Conservation (phyloP, 176 grass and related monocot genomes). For the Raddia distichophylla region DNA sequence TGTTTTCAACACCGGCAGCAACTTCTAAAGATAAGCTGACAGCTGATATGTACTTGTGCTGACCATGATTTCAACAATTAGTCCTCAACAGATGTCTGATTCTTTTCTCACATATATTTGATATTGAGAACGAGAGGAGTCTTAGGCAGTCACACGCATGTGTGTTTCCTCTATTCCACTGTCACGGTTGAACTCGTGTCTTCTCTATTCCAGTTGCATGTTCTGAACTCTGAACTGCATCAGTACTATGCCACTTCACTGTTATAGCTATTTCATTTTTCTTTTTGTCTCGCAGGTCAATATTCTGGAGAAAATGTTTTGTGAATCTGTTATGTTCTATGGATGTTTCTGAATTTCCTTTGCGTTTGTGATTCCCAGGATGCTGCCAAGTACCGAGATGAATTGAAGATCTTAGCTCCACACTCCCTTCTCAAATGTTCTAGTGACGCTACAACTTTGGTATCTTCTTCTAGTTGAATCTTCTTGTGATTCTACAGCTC, state of each 20-base stretch:
- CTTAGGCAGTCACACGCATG: neutral
- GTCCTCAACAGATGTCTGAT: too few species aligned
- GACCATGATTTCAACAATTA: neutral
- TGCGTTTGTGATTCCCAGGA: slow-evolving; percentile 53
- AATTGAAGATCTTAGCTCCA: slow-evolving; percentile 74
- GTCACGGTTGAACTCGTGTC: neutral
- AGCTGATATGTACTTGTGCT: neutral
- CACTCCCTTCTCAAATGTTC: slow-evolving; percentile 83
- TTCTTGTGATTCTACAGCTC: neutral
- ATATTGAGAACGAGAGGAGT: neutral
- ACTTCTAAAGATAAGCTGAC: neutral
- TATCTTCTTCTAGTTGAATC: neutral
- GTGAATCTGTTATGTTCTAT: slow-evolving; percentile 16
- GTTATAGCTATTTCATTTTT: neutral
- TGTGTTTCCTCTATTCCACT: neutral
- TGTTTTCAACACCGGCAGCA: neutral
- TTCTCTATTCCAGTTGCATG: slow-evolving; percentile 22
- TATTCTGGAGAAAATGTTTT: neutral
- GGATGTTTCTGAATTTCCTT: slow-evolving; percentile 11
- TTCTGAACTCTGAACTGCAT: neutral
- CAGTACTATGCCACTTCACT: neutral
- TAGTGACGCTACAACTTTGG: slow-evolving; percentile 82
- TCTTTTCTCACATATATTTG: slow-evolving; percentile 7
- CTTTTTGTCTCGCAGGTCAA: neutral
- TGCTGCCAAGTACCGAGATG: slow-evolving; percentile 78